A percentile compares a stretch with the other conserved stretches of the same genome.
Conservation (phyloP, 75 land plant species). For the Azolla pinnata region DNA sequence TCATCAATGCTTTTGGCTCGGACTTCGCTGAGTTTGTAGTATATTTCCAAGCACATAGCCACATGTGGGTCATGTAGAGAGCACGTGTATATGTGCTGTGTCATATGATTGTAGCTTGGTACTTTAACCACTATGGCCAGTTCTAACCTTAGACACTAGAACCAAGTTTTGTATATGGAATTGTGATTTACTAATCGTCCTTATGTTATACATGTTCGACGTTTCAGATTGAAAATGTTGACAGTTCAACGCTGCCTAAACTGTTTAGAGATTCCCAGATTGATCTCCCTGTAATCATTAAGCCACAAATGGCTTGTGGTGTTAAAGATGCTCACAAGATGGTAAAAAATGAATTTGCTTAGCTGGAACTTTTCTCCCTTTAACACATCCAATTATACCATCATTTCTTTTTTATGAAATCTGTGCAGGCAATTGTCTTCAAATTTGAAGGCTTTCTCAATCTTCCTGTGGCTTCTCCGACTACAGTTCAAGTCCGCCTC, state of each 20-base stretch:
- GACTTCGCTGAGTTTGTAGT: too few species aligned
- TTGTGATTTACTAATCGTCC: too few species aligned
- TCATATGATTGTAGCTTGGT: too few species aligned
- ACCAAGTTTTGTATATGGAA: too few species aligned
- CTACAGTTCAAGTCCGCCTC: slow-evolving; percentile 56
- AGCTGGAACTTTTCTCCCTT: not conserved
- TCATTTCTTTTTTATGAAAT: not conserved
- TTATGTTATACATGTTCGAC: too few species aligned
- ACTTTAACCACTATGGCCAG: too few species aligned
- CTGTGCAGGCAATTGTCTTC: slow-evolving; percentile 72
- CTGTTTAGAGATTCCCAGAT: slow-evolving; percentile 41
- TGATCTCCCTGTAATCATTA: slow-evolving; percentile 71
- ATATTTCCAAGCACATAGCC: too few species aligned
- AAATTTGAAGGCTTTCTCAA: slow-evolving; percentile 48
- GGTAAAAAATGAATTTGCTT: slow-evolving; percentile 31
- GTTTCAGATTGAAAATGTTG: slow-evolving; percentile 54
- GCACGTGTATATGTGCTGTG: too few species aligned
- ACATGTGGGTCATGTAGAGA: too few species aligned
- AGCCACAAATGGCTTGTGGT: slow-evolving; percentile 97
- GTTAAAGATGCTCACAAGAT: slow-evolving; percentile 82
- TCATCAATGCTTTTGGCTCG: too few species aligned
- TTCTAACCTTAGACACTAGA: too few species aligned
- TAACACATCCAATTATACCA: not conserved
- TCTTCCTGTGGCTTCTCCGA: slow-evolving; percentile 78
- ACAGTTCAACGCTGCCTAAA: slow-evolving; percentile 34